Base-by-base conservation (phyloP, 177 flowering plant species). In the Vitis hybrid region DNA sequence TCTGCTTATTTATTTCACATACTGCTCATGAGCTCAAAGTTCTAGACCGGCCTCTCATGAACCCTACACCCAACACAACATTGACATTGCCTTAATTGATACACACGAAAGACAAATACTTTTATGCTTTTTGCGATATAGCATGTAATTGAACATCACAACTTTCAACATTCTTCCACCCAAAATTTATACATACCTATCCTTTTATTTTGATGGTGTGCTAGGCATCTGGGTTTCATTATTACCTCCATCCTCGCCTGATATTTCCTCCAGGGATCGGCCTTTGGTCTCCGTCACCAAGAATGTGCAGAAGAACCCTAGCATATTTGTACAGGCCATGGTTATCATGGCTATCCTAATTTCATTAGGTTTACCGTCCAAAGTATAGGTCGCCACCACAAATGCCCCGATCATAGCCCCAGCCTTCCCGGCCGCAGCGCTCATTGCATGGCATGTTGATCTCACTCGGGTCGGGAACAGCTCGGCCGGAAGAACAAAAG, bases 371-470 rank as follows among this genome's bases (percentile, higher is more conserved):
- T 72, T 4, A 2, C 62, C 66, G 8, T 70, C 75, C 45, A 39
- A 39, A 39, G 52, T 72, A 72, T 49, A 56, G 59, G 63, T 39
- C 9, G 45, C 45, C 45, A 72, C 66, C 23, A 70, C 75, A 11
- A 66, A 79, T 0, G 81, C 79, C 51, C 81, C 81, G 1, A 79
- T 70, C 1, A 79, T 73, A 10, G 80, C 80, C 18, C 80, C 80
- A 11, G 80, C 80, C 60, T 76, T 76, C 26, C 80, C 80, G 18
- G 76, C 57, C 8, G 80, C 80, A 3, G 80, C 76, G 8, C 76
- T 72, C 11, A 76, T 76, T 3, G 79, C 81, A 49, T 79, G 81
- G 58, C 81, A 79, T 1, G 81, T 79, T 1, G 81, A 75, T 57
- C 81, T 69, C 65, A 78, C 64, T 34, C 81, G 13, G 2, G 78